phyloP scores from a whole-genome alignment of 805 yeast species.

The Komagataella phaffii region DNA sequence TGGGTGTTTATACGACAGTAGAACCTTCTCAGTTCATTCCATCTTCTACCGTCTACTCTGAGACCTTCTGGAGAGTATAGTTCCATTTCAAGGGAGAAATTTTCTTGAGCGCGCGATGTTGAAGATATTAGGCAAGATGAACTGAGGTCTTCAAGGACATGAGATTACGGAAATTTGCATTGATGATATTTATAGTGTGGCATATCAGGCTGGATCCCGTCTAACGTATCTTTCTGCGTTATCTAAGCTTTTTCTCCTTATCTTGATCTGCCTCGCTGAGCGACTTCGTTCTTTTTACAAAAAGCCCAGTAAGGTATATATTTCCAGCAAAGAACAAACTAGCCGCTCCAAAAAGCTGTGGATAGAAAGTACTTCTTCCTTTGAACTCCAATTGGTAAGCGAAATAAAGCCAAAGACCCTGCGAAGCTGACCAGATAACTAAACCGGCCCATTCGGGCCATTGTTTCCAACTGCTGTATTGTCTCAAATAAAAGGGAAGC shows the following conservation, averaged over 20 bases:
- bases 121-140: too few species aligned
- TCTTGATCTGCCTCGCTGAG: background rate
- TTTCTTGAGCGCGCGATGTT: background rate
- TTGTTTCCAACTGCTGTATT: slow-evolving; percentile 21
- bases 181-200: background rate
- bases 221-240: background rate
- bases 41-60: slow-evolving; percentile 85
- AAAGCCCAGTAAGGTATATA: slow-evolving; percentile 42
- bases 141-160: too few species aligned
- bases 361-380: slow-evolving; percentile 52
- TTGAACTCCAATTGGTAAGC: slow-evolving; percentile 75
- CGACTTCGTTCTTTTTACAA: slow-evolving; percentile 28
- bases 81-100: slow-evolving; percentile 32
- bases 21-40: slow-evolving; percentile 83
- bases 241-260: background rate
- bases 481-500: slow-evolving; percentile 56
- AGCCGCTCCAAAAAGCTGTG: slow-evolving; percentile 43
- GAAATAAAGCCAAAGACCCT: slow-evolving; percentile 64
- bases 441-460: slow-evolving; percentile 9
- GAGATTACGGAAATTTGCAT: background rate
- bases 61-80: slow-evolving; percentile 92
- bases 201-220: background rate
- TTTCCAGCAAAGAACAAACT: slow-evolving; percentile 47
- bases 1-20: slow-evolving; percentile 79
- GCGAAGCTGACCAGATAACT: slow-evolving; percentile 53